phyloP scores from a whole-genome alignment of 768 basidiomycete genomes.

The Boletus edulis region DNA sequence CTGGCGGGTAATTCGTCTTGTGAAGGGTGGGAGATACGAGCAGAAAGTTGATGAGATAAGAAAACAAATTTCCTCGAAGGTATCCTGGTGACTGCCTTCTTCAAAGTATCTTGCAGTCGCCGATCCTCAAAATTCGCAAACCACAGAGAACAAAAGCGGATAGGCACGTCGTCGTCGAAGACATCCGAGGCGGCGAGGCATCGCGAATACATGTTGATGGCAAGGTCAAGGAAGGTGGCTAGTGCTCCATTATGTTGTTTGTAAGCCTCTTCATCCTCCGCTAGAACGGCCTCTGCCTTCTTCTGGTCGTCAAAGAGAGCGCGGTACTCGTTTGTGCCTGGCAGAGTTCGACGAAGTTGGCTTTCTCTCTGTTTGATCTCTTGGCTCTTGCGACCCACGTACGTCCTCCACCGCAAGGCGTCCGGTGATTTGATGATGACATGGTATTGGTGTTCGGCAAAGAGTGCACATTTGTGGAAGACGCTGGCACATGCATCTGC shows the following conservation, averaged over 20 bases:
- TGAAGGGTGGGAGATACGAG: slow-evolving; percentile 63
- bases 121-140: slow-evolving; percentile 76
- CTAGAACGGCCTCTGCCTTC: slow-evolving; percentile 48
- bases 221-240: slow-evolving; percentile 64
- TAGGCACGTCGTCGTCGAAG: slow-evolving; percentile 74
- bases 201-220: slow-evolving; percentile 83
- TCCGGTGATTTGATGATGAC: slow-evolving; percentile 68
- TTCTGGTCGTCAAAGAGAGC: slow-evolving; percentile 37
- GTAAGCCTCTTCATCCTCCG: slow-evolving; percentile 50
- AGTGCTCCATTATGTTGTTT: slow-evolving; percentile 43
- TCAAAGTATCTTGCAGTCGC: slow-evolving; percentile 42
- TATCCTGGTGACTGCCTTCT: slow-evolving; percentile 51
- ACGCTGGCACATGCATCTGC: slow-evolving; percentile 49
- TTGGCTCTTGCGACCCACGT: slow-evolving; percentile 66
- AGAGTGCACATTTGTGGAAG: slow-evolving; percentile 80
- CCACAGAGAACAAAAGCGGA: slow-evolving; percentile 90
- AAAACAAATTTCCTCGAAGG: slow-evolving; percentile 90
- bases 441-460: slow-evolving; percentile 87
- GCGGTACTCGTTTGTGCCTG: slow-evolving; percentile 15
- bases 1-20: slow-evolving; percentile 31
- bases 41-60: slow-evolving; percentile 90
- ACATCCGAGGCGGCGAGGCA: slow-evolving; percentile 67
- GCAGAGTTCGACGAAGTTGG: slow-evolving; percentile 27
- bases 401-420: slow-evolving; percentile 63
- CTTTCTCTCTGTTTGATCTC: slow-evolving; percentile 60